These are phyloP conservation scores for Vaccinium darrowii DNA, from an alignment of 148 eudicot species.

Conservation along the genomic window DNA sequence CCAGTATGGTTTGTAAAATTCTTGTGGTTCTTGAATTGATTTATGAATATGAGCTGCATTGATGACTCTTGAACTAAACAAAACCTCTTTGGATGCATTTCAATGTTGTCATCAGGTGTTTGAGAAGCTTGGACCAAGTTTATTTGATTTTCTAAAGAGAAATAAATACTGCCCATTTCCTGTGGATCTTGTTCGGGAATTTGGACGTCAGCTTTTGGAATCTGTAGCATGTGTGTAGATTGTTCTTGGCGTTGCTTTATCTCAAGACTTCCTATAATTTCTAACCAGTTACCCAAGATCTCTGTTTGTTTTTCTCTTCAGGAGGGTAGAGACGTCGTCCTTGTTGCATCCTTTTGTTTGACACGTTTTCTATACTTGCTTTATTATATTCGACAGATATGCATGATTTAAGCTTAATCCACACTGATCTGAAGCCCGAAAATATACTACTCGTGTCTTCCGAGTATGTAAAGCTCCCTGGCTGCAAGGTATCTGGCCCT, in stretches of 20 bases:
- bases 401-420: conserved; percentile 83
- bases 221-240: conserved; percentile 94
- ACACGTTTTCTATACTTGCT: conserved; percentile 26
- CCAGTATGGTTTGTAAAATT: neutral
- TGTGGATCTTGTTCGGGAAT: conserved; percentile 93
- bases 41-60: conserved; percentile 27
- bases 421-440: conserved; percentile 98
- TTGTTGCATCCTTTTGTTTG: conserved; percentile 14
- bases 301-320: conserved; percentile 22
- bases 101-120: conserved; percentile 76
- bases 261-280: conserved; percentile 21
- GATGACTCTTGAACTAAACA: conserved; percentile 36
- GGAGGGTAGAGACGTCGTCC: conserved; percentile 13
- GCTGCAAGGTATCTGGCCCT: conserved; percentile 62
- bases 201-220: conserved; percentile 96
- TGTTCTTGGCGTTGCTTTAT: conserved; percentile 41
- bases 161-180: conserved; percentile 82
- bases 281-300: conserved; percentile 32
- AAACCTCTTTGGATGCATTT: conserved; percentile 49
- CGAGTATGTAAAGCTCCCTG: conserved; percentile 76
- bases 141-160: conserved; percentile 84
- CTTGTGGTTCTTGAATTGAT: conserved; percentile 20
- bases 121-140: conserved; percentile 99
- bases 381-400: conserved; percentile 59
- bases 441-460: conserved; percentile 85